Conservation (phyloP, 2,329 filamentous ascomycete genomes). For the Aureobasidium sp. region DNA sequence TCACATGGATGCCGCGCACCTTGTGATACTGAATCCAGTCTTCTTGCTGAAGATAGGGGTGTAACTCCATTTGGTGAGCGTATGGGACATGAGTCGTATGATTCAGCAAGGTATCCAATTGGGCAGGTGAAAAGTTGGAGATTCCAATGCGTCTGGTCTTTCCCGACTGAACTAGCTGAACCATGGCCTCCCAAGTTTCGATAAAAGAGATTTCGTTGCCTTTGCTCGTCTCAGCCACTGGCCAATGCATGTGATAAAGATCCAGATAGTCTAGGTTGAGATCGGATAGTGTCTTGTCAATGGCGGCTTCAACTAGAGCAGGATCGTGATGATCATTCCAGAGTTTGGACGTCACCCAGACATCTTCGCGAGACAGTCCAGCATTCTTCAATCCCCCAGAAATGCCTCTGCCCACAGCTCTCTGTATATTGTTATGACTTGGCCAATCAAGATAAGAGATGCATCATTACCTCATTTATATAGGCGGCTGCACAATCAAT, state of each 20-base stretch:
- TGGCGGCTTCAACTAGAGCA: constrained; percentile 22
- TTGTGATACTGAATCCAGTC: constrained; percentile 45
- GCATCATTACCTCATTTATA: constrained; percentile 29
- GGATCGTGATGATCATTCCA: constrained; percentile 31
- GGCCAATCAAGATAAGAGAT: background rate
- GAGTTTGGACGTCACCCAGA: constrained; percentile 34
- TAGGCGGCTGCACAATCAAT: constrained; percentile 43
- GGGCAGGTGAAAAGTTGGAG: constrained; percentile 59
- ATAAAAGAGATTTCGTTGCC: constrained; percentile 21
- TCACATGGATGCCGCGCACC: constrained; percentile 43
- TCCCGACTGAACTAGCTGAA: constrained; percentile 51
- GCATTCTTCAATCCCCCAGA: constrained; percentile 27
- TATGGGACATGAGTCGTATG: constrained; percentile 56
- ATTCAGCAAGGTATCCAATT: constrained; percentile 42
- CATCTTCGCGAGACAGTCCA: constrained; percentile 27
- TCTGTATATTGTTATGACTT: constrained; percentile 8
- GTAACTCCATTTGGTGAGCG: constrained; percentile 74
- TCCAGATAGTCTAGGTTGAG: constrained; percentile 35
- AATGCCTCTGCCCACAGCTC: constrained; percentile 37
- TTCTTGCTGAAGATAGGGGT: constrained; percentile 58
- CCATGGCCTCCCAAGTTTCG: constrained; percentile 60
- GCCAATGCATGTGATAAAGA: constrained; percentile 41
- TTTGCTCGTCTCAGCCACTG: constrained; percentile 22
- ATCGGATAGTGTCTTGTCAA: constrained; percentile 33
- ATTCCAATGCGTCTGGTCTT: constrained; percentile 65